These are phyloP conservation scores for Hylodesmum podocarpum DNA, from an alignment of 306 rosid species.

Conservation along the genomic window DNA sequence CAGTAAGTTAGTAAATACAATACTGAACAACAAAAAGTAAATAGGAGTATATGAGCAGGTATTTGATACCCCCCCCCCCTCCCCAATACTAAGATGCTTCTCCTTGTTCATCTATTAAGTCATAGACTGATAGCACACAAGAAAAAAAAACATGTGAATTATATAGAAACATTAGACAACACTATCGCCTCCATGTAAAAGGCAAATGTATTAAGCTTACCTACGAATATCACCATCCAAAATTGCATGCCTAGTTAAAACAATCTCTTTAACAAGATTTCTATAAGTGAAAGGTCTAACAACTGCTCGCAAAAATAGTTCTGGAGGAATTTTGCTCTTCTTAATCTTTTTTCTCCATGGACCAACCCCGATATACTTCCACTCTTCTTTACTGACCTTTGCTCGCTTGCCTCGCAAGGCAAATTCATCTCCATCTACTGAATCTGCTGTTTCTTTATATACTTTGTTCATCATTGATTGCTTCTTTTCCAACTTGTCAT, in stretches of 20 bases:
- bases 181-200: background rate
- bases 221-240: constrained; percentile 84
- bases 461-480: constrained; percentile 37
- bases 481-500: constrained; percentile 26
- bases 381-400: constrained; percentile 70
- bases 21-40: background rate
- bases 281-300: constrained; percentile 72
- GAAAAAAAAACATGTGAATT: too few relatives aligned
- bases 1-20: background rate
- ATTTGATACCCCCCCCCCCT: background rate
- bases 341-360: constrained; percentile 78
- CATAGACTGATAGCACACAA: too few relatives aligned
- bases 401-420: constrained; percentile 71
- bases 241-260: constrained; percentile 85
- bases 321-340: constrained; percentile 82
- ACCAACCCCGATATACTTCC: constrained; percentile 78
- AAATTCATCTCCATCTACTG: constrained; percentile 63
- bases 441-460: constrained; percentile 16
- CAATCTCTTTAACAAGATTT: constrained; percentile 92
- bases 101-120: constrained; percentile 6
- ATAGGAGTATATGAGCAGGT: constrained; percentile 6
- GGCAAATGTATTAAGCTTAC: constrained; percentile 20
- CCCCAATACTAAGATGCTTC: background rate
- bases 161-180: too few relatives aligned
- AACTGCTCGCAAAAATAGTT: constrained; percentile 73